These are phyloP conservation scores for Penicillium coprophilum DNA, from an alignment of 495 filamentous ascomycete genomes.

Conservation along the genomic window DNA sequence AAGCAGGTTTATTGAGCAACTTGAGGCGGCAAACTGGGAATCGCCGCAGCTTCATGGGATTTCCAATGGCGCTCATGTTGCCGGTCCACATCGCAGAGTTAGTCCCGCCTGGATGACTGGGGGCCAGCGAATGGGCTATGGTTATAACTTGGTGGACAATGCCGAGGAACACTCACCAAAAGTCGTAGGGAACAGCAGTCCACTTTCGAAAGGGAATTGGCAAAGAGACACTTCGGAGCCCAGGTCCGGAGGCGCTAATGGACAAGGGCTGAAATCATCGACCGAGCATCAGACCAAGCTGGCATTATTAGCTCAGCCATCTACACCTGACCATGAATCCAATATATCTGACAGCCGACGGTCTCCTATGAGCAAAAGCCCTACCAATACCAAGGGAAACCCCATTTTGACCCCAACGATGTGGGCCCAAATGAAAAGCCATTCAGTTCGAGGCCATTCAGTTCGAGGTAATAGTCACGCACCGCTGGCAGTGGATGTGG, in stretches of 20 bases:
- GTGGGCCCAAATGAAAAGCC: conserved; percentile 6
- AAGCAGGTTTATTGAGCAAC: conserved; percentile 37
- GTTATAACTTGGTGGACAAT: conserved; percentile 37
- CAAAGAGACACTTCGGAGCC: neutral
- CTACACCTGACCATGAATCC: neutral
- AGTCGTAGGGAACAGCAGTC: neutral
- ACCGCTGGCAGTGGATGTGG: neutral
- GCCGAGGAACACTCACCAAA: conserved; percentile 16
- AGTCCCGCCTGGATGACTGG: conserved; percentile 50
- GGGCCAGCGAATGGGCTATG: conserved; percentile 45
- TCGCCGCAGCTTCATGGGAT: neutral
- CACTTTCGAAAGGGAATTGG: neutral
- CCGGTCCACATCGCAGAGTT: conserved; percentile 31
- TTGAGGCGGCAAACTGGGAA: conserved; percentile 19
- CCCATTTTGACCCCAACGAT: neutral
- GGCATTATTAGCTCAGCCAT: neutral
- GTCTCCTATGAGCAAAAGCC: neutral
- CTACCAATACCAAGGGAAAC: neutral
- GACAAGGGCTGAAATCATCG: neutral
- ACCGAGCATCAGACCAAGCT: neutral
- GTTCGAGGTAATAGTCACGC: neutral
- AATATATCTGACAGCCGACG: neutral
- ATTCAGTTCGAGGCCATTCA: neutral
- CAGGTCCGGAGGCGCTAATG: neutral
- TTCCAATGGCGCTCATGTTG: conserved; percentile 8